Conservation (phyloP, 768 basidiomycete genomes). For the Strobilomyces echinocephalus region DNA sequence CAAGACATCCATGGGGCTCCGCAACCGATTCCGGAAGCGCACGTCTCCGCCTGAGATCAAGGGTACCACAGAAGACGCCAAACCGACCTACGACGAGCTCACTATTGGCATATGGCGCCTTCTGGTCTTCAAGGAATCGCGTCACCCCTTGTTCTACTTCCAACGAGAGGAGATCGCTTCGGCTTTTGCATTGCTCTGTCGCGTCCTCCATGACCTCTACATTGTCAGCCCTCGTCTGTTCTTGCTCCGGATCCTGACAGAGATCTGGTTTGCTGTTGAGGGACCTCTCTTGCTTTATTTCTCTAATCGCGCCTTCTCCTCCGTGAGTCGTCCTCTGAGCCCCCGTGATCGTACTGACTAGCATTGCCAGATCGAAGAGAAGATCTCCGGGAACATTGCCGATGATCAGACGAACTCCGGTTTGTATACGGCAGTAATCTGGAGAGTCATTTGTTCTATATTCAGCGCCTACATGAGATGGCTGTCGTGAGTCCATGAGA, state of each 20-base stretch:
- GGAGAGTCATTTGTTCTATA: slow-evolving; percentile 13
- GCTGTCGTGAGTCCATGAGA: slow-evolving; percentile 14
- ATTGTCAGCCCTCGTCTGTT: slow-evolving; percentile 21
- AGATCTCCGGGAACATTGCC: slow-evolving; percentile 2
- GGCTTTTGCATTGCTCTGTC: slow-evolving; percentile 5
- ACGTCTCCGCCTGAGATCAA: neutral
- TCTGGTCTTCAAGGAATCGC: slow-evolving; percentile 12
- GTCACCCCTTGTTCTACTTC: slow-evolving; percentile 4
- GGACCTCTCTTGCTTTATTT: slow-evolving; percentile 19
- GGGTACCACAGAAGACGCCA: neutral
- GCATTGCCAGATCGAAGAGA: slow-evolving; percentile 20
- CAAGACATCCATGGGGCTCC: neutral
- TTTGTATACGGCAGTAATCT: slow-evolving; percentile 11
- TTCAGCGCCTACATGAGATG: slow-evolving; percentile 15
- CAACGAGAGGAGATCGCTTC: slow-evolving; percentile 5
- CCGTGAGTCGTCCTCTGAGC: slow-evolving; percentile 6
- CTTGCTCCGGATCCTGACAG: neutral
- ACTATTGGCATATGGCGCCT: slow-evolving; percentile 25
- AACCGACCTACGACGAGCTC: slow-evolving; percentile 10
- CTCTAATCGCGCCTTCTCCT: slow-evolving; percentile 19
- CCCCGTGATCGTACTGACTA: neutral
- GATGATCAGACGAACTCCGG: neutral
- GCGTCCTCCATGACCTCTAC: slow-evolving; percentile 21
- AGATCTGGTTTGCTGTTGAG: slow-evolving; percentile 21
- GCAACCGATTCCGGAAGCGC: neutral